These are phyloP conservation scores for Exophiala dermatitidis DNA, from an alignment of 2,329 filamentous ascomycete genomes.

Conservation along the genomic window DNA sequence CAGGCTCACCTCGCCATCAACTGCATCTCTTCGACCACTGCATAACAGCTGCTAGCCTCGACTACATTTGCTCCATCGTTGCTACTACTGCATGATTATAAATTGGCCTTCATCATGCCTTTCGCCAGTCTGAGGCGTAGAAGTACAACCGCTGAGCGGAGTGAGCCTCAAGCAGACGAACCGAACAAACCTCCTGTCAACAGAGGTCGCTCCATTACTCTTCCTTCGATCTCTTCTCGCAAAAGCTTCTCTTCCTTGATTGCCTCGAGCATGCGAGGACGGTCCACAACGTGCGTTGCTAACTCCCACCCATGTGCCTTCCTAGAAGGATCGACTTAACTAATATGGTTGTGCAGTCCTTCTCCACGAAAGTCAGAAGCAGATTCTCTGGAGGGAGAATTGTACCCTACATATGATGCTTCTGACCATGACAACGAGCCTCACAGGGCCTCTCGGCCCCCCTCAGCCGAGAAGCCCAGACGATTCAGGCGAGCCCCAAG, in stretches of 20 bases:
- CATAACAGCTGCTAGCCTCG: background rate
- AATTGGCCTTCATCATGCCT: slow-evolving; percentile 3
- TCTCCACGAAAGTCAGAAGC: background rate
- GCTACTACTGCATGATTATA: background rate
- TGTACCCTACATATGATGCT: slow-evolving; percentile 9
- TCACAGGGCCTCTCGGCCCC: background rate
- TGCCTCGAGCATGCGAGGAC: slow-evolving; percentile 8
- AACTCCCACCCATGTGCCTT: background rate
- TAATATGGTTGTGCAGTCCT: background rate
- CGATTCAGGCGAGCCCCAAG: slow-evolving; percentile 12
- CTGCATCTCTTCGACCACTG: background rate
- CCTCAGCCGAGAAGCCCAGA: slow-evolving; percentile 2
- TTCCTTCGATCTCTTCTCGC: slow-evolving; percentile 9
- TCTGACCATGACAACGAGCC: slow-evolving; percentile 2
- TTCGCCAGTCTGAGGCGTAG: slow-evolving; percentile 16
- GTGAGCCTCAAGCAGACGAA: background rate
- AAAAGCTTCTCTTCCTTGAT: slow-evolving; percentile 16
- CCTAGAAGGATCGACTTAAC: background rate
- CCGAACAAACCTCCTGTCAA: slow-evolving; percentile 1
- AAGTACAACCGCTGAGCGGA: background rate
- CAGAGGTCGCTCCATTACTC: slow-evolving; percentile 8
- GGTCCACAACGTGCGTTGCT: slow-evolving; percentile 3
- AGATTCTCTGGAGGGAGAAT: slow-evolving; percentile 10
- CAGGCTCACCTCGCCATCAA: background rate
- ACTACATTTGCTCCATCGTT: slow-evolving; percentile 1